phyloP scores from a whole-genome alignment of 2,329 filamentous ascomycete genomes.

The Nemania serpens region DNA sequence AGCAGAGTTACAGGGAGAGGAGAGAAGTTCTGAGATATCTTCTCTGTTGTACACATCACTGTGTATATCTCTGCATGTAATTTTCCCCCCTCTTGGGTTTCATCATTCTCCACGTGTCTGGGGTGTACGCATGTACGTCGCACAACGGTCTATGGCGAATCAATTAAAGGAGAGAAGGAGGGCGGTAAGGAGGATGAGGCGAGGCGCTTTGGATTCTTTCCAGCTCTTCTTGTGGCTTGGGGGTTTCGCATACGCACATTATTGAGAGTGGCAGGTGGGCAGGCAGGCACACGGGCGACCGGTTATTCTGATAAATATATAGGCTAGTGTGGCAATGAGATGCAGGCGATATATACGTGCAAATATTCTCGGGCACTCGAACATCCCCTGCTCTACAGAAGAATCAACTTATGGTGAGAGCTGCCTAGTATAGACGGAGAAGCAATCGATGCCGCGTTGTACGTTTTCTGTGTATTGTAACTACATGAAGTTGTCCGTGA shows the following conservation, averaged over 20 bases:
- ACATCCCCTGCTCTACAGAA: neutral
- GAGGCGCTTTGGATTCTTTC: slow-evolving; percentile 16
- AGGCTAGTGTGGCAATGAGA: slow-evolving; percentile 13
- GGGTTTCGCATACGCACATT: neutral
- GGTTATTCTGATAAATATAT: neutral
- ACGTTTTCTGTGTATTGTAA: too few species aligned
- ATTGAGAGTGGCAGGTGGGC: neutral
- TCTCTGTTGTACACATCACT: slow-evolving; percentile 11
- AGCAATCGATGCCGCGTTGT: too few species aligned
- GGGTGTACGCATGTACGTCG: neutral
- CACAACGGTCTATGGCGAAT: neutral
- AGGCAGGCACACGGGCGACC: neutral
- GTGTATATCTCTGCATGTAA: slow-evolving; percentile 15
- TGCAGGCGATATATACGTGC: slow-evolving; percentile 2
- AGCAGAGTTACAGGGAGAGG: neutral
- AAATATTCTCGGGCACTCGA: neutral
- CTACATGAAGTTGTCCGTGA: too few species aligned
- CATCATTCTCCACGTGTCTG: neutral
- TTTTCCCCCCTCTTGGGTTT: neutral
- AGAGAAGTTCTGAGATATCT: neutral
- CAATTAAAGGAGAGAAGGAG: neutral
- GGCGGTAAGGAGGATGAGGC: neutral
- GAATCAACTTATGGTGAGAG: too few species aligned
- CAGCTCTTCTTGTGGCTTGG: neutral
- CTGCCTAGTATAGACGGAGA: too few species aligned